Evolutionary conservation across 1,139 yeast species (phyloP), one percentile per base, ranked within the genome.

Genomic region (Candida smagusa): DNA sequence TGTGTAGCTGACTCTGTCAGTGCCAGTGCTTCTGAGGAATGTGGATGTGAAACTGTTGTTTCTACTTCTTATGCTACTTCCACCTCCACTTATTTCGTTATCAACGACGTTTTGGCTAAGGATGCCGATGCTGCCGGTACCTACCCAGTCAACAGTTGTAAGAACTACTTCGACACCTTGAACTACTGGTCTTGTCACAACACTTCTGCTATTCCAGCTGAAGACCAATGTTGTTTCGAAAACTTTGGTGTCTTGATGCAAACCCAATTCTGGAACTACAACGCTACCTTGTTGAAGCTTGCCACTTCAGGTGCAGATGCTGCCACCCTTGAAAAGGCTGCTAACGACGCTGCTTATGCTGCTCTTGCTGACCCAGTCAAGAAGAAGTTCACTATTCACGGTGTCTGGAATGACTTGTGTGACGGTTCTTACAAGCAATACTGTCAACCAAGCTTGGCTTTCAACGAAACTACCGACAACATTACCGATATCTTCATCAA

Each of bases 191-290:
- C 65, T 16, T 60, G 65, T 44, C 57, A 54, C 36, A 58, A 59
- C 43, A 49, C 56, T 12, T 54, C 61, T 21, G 48, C 43, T 12
- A 44, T 51, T 7, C 58, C 63, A 4, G 50, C 45, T 2, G 40
- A 45, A n/a, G 50, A 56, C 42, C 47, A 51, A 2, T 65, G 71
- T 42, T 65, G 71, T 42, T 64, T 58, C 42, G 69, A 65, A 43
- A 42, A 52, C 37, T 52, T 51, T 33, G 74, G 74, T 4, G 50
- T 65, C 24, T 53, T 68, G 42, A 52, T 68, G 58, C 63, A 52
- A 39, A 54, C 74, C 9, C 73, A 66, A 47, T 68, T 67, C 49
- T 67, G 72, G 72, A 71, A 68, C 47, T 65, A 54, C 50, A 53
- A 62, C 41, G 47, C 58, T 2, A 49, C 50, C 12, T 59, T 55